Evolutionary conservation across 495 filamentous ascomycete genomes (phyloP).

Genomic region (Neurospora sp.): DNA sequence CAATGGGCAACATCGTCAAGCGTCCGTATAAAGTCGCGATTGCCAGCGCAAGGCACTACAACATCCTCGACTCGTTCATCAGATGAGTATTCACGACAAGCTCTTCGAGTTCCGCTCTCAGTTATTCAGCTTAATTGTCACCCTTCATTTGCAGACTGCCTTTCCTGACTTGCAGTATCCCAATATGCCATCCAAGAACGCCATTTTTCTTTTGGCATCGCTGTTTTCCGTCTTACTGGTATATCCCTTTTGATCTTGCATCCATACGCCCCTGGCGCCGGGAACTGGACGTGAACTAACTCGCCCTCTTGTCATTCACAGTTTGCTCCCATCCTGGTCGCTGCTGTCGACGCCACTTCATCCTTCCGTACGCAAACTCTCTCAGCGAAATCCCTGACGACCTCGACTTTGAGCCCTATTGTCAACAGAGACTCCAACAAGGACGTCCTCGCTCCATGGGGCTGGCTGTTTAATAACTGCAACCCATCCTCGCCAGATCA

Average conservation of each 20-base stretch:
- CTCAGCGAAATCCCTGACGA: not conserved
- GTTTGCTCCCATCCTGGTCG: not conserved
- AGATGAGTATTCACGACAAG: not conserved
- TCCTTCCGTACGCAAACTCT: not conserved
- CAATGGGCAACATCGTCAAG: too few relatives aligned
- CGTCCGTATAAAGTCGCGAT: not conserved
- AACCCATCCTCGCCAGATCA: too few relatives aligned
- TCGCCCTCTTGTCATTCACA: not conserved
- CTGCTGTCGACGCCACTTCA: not conserved
- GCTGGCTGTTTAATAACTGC: too few relatives aligned
- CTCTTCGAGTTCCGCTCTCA: not conserved
- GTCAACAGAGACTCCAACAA: not conserved
- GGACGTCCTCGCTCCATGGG: not conserved
- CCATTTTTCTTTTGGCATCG: not conserved
- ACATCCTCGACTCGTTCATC: not conserved
- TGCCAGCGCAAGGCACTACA: not conserved
- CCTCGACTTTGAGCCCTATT: not conserved
- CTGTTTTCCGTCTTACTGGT: not conserved
- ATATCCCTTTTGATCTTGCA: not conserved
- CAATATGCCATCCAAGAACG: not conserved
- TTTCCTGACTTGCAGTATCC: not conserved
- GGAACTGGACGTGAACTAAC: not conserved
- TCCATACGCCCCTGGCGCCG: not conserved
- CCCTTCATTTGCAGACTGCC: rapidly evolving
- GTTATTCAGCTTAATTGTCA: not conserved